phyloP scores from a whole-genome alignment of 805 yeast genomes.

The Pichia heedii region DNA sequence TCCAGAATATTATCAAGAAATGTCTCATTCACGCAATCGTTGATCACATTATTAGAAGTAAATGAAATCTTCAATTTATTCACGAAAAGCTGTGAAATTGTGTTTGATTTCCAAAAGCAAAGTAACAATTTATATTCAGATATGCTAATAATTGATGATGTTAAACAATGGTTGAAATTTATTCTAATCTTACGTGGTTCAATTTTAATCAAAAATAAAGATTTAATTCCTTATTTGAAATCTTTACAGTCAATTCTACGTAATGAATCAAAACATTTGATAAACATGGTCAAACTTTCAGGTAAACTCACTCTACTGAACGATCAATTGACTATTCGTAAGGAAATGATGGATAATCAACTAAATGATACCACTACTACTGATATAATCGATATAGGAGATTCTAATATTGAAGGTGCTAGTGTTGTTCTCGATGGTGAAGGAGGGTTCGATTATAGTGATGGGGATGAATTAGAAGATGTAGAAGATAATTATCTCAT shows the following conservation, averaged over 20 bases:
- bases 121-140: background rate
- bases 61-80: constrained; percentile 35
- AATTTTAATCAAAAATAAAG: constrained; percentile 42
- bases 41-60: constrained; percentile 46
- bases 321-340: constrained; percentile 67
- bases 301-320: constrained; percentile 75
- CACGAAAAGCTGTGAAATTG: constrained; percentile 36
- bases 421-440: constrained; percentile 25
- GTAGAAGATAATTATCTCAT: constrained; percentile 20
- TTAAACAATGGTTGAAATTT: constrained; percentile 70
- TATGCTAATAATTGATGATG: background rate
- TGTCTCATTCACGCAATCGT: constrained; percentile 38
- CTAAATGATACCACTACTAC: constrained; percentile 11
- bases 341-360: constrained; percentile 31
- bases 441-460: constrained; percentile 21
- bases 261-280: constrained; percentile 48
- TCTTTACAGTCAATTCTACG: constrained; percentile 49
- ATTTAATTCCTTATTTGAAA: constrained; percentile 47
- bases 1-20: constrained; percentile 17
- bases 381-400: constrained; percentile 23
- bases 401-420: constrained; percentile 14
- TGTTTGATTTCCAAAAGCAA: constrained; percentile 31
- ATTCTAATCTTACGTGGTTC: constrained; percentile 62
- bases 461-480: constrained; percentile 15
- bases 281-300: constrained; percentile 67